phyloP scores from a whole-genome alignment of 257 asterid genomes.

The Lavandula angustifolia region DNA sequence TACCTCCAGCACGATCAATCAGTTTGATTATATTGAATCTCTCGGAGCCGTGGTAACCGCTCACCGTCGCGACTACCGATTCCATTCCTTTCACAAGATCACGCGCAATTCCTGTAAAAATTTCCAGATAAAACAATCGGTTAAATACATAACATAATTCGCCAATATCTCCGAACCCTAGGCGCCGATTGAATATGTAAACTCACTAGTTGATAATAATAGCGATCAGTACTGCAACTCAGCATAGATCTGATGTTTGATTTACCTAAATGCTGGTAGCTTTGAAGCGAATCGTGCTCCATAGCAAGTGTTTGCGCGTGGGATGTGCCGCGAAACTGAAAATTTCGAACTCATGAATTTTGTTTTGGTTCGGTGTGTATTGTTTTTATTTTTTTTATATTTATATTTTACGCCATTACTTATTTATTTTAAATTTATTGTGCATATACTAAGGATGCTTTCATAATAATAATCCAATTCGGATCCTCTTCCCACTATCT shows the following conservation, averaged over 20 bases:
- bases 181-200: constrained; percentile 5
- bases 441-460: too few species aligned
- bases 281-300: constrained; percentile 39
- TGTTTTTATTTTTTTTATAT: too few species aligned
- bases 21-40: constrained; percentile 52
- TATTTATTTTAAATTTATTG: too few species aligned
- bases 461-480: too few species aligned
- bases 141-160: not conserved
- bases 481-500: too few species aligned
- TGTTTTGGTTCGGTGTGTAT: not conserved
- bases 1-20: constrained; percentile 50
- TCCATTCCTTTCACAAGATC: constrained; percentile 60
- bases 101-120: constrained; percentile 22
- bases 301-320: constrained; percentile 27
- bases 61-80: constrained; percentile 59
- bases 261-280: constrained; percentile 37
- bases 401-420: too few species aligned
- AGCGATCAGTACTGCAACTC: constrained; percentile 5
- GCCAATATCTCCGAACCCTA: constrained; percentile 21
- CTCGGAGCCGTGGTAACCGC: constrained; percentile 49
- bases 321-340: constrained; percentile 51
- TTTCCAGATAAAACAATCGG: not conserved
- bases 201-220: not conserved
- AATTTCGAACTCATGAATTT: constrained; percentile 38
- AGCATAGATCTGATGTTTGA: not conserved